These are phyloP conservation scores for Candida krabiensis DNA, from an alignment of 805 yeast genomes.

Conservation along the genomic window DNA sequence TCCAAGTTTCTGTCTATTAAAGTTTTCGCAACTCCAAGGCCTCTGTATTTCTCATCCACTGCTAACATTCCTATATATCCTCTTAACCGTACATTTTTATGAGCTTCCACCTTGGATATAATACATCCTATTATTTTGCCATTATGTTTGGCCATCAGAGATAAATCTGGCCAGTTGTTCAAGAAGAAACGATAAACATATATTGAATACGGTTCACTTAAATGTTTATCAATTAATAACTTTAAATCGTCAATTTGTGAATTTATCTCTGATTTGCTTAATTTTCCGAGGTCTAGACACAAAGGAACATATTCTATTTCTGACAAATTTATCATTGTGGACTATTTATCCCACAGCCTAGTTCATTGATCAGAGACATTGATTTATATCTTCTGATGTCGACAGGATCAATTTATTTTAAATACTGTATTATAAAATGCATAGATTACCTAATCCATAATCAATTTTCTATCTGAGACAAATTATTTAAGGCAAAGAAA, in stretches of 20 bases:
- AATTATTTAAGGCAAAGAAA: conserved; percentile 7
- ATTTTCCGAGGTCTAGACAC: conserved; percentile 18
- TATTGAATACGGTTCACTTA: conserved; percentile 92
- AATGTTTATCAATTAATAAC: conserved; percentile 63
- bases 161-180: conserved; percentile 86
- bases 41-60: conserved; percentile 68
- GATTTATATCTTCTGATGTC: background rate
- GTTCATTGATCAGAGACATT: too few species aligned
- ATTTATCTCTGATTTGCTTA: conserved; percentile 21
- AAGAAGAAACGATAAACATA: conserved; percentile 91
- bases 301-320: conserved; percentile 24
- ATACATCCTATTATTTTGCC: conserved; percentile 70
- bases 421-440: too few species aligned
- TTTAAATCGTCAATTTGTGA: conserved; percentile 51
- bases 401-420: too few species aligned
- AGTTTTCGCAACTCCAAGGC: conserved; percentile 77
- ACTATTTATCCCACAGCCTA: too few species aligned
- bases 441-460: too few species aligned
- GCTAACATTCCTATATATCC: conserved; percentile 98
- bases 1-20: conserved; percentile 64
- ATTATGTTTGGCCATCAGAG: conserved; percentile 57
- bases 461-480: too few species aligned
- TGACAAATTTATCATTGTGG: conserved; percentile 5
- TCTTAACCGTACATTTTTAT: conserved; percentile 67
- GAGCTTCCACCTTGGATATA: conserved; percentile 78